Percentiles rank a stretch among this genome's conserved stretches.
Conservation (phyloP, 495 filamentous ascomycete species). For the Hypoxylon cercidicola region DNA sequence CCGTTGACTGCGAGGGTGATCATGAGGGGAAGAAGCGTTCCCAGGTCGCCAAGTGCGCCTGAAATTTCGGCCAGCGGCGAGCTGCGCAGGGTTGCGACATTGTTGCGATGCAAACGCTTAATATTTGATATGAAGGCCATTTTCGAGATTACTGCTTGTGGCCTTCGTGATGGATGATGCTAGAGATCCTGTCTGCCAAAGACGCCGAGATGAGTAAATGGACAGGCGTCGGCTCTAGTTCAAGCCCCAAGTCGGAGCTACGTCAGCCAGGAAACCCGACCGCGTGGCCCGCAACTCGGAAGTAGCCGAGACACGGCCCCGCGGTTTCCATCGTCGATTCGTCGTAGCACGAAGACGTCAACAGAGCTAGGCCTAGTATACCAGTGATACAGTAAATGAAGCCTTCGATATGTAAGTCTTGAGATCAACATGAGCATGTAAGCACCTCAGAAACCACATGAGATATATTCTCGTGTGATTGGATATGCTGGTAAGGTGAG, state of each 20-base stretch:
- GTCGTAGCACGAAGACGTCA: not conserved
- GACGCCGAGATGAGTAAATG: not conserved
- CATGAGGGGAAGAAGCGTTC: slow-evolving; percentile 89
- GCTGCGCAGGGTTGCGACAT: slow-evolving; percentile 56
- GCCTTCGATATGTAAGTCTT: too few relatives aligned
- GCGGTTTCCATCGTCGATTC: not conserved
- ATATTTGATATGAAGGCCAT: slow-evolving; percentile 44
- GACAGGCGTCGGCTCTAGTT: slow-evolving; percentile 9
- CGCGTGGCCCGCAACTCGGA: slow-evolving; percentile 25
- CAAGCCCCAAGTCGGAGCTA: slow-evolving; percentile 4
- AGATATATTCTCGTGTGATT: too few relatives aligned
- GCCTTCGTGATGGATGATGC: slow-evolving; percentile 1
- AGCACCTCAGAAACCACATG: too few relatives aligned
- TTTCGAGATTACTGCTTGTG: not conserved
- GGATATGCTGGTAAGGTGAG: too few relatives aligned
- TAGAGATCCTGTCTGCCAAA: not conserved
- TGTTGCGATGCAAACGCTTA: slow-evolving; percentile 53
- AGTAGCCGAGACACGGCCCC: slow-evolving; percentile 28
- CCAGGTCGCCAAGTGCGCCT: slow-evolving; percentile 88
- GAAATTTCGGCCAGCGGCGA: slow-evolving; percentile 83
- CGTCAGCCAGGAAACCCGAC: slow-evolving; percentile 28
- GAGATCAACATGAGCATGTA: too few relatives aligned
- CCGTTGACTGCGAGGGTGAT: slow-evolving; percentile 79
- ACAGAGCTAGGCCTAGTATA: not conserved
- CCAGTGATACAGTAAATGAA: too few relatives aligned